Evolutionary conservation across 768 basidiomycete genomes (phyloP).

Genomic region (Leccinum pellstonianum): DNA sequence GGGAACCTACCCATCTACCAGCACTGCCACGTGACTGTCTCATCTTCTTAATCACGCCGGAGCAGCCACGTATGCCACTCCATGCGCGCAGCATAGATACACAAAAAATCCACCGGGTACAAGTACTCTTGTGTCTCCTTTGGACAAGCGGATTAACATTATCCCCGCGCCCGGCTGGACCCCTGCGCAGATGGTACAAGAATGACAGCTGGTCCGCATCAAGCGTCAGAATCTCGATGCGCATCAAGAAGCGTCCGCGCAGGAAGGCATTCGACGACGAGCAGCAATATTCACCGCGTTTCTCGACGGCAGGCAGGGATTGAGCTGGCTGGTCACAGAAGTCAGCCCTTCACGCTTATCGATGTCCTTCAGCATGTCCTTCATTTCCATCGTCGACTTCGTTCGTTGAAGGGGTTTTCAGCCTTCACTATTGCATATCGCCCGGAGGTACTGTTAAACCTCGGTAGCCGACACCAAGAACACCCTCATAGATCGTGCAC

Average conservation of each 20-base stretch:
- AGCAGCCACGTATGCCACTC: too few species aligned
- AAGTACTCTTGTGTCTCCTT: conserved; percentile 32
- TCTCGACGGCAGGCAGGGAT: conserved; percentile 54
- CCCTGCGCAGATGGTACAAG: conserved; percentile 45
- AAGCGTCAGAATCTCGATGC: conserved; percentile 38
- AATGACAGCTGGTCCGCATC: conserved; percentile 40
- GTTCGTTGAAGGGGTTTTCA: too few species aligned
- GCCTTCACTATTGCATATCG: too few species aligned
- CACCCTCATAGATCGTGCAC: too few species aligned
- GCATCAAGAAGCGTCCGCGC: conserved; percentile 49
- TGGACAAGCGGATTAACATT: conserved; percentile 10
- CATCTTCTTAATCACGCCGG: too few species aligned
- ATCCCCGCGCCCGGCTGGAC: too few species aligned
- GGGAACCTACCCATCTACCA: too few species aligned
- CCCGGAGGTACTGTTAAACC: too few species aligned
- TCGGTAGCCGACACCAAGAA: too few species aligned
- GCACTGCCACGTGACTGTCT: too few species aligned
- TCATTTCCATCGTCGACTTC: conserved; percentile 32
- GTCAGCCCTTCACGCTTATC: conserved; percentile 40
- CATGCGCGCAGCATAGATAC: conserved; percentile 38
- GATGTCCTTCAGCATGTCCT: conserved; percentile 51
- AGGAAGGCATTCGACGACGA: conserved; percentile 51
- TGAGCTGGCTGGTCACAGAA: conserved; percentile 55
- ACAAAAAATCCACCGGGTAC: conserved; percentile 64
- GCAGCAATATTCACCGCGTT: conserved; percentile 42